These are phyloP conservation scores for Hymenotorrendiella dingleyae DNA, from an alignment of 2,329 filamentous ascomycete genomes.

Conservation along the genomic window DNA sequence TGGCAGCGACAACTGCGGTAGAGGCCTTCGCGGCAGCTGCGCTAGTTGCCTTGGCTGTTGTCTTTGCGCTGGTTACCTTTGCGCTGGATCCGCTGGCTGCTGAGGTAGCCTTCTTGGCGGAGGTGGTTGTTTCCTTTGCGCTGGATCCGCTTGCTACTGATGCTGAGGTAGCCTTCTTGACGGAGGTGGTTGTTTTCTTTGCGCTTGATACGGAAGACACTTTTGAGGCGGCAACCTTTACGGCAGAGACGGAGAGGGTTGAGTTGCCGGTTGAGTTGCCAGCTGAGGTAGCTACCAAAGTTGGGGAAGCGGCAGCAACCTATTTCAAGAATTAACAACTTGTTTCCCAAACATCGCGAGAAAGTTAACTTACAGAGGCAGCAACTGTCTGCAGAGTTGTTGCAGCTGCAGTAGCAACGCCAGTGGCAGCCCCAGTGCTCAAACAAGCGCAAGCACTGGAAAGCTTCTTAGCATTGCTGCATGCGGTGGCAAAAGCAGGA, in stretches of 20 bases:
- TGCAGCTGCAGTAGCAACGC: conserved; percentile 1
- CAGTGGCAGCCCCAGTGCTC: too few species aligned
- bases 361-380: background rate
- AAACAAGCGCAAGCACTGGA: conserved; percentile 17
- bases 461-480: conserved; percentile 14
- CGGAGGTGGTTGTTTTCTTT: too few species aligned
- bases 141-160: too few species aligned
- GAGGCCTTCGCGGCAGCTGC: background rate
- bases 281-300: too few species aligned
- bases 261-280: too few species aligned
- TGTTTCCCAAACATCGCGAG: background rate
- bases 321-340: background rate
- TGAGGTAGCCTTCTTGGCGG: background rate
- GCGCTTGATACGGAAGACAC: too few species aligned
- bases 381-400: background rate
- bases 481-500: conserved; percentile 7
- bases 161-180: too few species aligned
- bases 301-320: background rate
- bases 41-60: background rate
- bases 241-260: too few species aligned
- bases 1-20: background rate
- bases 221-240: too few species aligned
- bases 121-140: too few species aligned
- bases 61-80: background rate
- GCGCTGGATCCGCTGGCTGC: too few species aligned